phyloP scores from a whole-genome alignment of 2,329 filamentous ascomycete genomes.

The Alternaria sp. region DNA sequence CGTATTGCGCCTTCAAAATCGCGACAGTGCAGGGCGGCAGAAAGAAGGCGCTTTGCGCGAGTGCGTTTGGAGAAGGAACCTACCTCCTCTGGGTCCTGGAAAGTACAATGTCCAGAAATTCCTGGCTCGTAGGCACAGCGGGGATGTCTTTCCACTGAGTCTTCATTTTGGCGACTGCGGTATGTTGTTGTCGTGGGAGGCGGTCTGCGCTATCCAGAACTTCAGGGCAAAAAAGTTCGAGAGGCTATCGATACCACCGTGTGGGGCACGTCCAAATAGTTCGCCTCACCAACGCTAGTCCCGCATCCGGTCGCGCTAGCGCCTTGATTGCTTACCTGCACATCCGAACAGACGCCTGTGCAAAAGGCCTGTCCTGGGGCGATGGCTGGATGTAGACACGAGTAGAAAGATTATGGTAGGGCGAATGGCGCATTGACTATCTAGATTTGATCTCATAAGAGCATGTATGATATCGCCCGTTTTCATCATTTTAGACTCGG shows the following conservation, averaged over 20 bases:
- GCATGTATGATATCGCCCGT: constrained; percentile 26
- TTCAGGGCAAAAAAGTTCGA: constrained; percentile 25
- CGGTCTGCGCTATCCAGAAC: constrained; percentile 23
- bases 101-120: constrained; percentile 97
- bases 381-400: not conserved
- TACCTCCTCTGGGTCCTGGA: constrained; percentile 63
- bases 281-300: constrained; percentile 18
- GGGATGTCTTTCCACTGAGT: constrained; percentile 70
- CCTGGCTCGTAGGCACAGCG: constrained; percentile 88
- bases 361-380: not conserved
- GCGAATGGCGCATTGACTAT: not conserved
- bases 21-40: constrained; percentile 25
- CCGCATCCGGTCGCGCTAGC: constrained; percentile 4
- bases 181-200: constrained; percentile 22
- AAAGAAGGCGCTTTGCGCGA: constrained; percentile 9
- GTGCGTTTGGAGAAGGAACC: constrained; percentile 2
- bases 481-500: constrained; percentile 24
- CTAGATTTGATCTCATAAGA: constrained; percentile 18
- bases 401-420: not conserved
- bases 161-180: constrained; percentile 45
- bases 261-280: constrained; percentile 10
- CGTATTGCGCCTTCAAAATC: constrained; percentile 71
- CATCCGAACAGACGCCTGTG: not conserved
- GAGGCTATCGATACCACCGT: constrained; percentile 21
- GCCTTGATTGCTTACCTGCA: not conserved